Evolutionary conservation across 208 protist genomes (phyloP).

Genomic region (Leishmania gerbilli): DNA sequence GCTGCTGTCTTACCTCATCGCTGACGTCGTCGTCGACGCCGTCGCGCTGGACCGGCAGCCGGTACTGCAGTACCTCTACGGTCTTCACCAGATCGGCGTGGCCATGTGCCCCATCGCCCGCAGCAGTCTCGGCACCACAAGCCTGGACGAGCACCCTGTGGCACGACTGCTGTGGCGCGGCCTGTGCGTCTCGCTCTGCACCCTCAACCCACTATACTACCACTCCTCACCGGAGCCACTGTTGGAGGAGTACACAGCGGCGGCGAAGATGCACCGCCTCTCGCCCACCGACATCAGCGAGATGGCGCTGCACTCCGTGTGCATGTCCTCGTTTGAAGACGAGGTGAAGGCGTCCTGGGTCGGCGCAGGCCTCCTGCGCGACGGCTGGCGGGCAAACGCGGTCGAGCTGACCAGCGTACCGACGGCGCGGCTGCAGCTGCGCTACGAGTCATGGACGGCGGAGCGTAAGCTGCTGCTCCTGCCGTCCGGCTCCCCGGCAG

Average conservation of each 20-base stretch:
- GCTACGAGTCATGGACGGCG: constrained; percentile 65
- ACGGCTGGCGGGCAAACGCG: constrained; percentile 61
- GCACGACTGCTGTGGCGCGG: constrained; percentile 91
- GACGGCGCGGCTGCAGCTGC: constrained; percentile 70
- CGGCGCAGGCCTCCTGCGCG: constrained; percentile 61
- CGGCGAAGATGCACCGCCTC: constrained; percentile 69
- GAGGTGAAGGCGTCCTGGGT: constrained; percentile 63
- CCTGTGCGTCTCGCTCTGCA: constrained; percentile 97
- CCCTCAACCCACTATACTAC: constrained; percentile 90
- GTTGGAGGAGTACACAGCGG: constrained; percentile 87
- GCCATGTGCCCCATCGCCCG: constrained; percentile 96
- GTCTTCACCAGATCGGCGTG: constrained; percentile 96
- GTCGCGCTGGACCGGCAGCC: constrained; percentile 91
- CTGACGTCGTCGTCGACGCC: constrained; percentile 94
- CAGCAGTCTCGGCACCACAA: constrained; percentile 96
- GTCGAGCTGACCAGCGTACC: constrained; percentile 73
- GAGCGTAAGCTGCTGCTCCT: constrained; percentile 47
- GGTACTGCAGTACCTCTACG: constrained; percentile 98
- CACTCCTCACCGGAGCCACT: constrained; percentile 93
- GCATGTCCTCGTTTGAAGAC: constrained; percentile 78
- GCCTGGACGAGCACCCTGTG: constrained; percentile 95
- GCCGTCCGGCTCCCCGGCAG: neutral
- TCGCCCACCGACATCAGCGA: constrained; percentile 84
- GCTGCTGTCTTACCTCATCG: constrained; percentile 88
- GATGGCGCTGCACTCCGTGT: constrained; percentile 83